Conservation (phyloP, 495 filamentous ascomycete species). For the Lophium mytilinum region DNA sequence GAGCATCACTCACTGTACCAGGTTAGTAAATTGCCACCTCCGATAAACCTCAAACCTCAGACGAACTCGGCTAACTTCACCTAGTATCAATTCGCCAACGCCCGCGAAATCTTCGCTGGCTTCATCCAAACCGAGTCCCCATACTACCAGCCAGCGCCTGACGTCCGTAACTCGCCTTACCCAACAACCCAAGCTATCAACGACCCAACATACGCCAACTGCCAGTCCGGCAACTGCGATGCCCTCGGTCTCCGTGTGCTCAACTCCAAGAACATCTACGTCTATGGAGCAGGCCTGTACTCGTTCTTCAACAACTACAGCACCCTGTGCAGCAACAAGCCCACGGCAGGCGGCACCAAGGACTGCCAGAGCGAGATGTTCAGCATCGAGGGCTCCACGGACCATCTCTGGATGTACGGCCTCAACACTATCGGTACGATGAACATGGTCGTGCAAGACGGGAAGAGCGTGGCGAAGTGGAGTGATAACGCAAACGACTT, state of each 20-base stretch:
- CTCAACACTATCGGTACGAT: constrained; percentile 74
- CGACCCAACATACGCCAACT: constrained; percentile 70
- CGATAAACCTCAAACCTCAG: constrained; percentile 2
- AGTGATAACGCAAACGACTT: constrained; percentile 17
- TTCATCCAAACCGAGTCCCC: constrained; percentile 89
- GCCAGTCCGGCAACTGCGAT: constrained; percentile 47
- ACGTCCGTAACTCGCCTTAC: constrained; percentile 81
- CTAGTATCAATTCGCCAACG: constrained; percentile 58
- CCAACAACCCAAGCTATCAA: constrained; percentile 59
- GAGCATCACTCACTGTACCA: constrained; percentile 86
- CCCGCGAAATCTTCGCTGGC: constrained; percentile 75
- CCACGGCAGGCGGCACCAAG: constrained; percentile 36
- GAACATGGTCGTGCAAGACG: constrained; percentile 70
- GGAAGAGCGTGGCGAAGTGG: constrained; percentile 12
- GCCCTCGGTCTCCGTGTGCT: constrained; percentile 74
- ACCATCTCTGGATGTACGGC: constrained; percentile 60
- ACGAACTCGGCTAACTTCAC: background rate
- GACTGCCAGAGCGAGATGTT: constrained; percentile 83
- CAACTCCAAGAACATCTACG: constrained; percentile 24
- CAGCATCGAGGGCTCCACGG: constrained; percentile 52
- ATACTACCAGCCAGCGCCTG: constrained; percentile 17
- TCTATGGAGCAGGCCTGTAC: constrained; percentile 38
- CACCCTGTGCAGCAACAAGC: constrained; percentile 56
- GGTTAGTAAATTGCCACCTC: no score
- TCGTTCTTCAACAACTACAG: constrained; percentile 53